Conservation (phyloP, 2,329 filamentous ascomycete genomes). For the Aspergillus transmontanensis region DNA sequence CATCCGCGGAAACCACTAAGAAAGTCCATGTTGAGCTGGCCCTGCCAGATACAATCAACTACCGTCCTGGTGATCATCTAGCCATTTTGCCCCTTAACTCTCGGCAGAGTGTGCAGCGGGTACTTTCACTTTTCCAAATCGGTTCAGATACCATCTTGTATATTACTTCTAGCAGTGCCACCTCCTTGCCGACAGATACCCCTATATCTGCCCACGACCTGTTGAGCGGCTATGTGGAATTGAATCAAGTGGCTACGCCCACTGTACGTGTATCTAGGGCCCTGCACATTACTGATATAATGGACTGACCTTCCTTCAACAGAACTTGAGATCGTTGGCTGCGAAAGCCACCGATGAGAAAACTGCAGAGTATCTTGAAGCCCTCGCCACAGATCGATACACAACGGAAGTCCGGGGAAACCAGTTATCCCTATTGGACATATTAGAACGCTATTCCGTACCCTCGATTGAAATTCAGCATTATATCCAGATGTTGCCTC, state of each 20-base stretch:
- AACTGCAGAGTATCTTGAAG: neutral
- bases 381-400: neutral
- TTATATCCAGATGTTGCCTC: neutral
- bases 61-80: no score
- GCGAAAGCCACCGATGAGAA: neutral
- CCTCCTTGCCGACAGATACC: no score
- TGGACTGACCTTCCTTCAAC: neutral
- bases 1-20: no score
- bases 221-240: neutral
- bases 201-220: neutral
- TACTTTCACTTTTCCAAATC: no score
- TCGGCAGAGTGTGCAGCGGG: no score
- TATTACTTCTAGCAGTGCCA: no score
- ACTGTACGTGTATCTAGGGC: neutral
- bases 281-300: neutral
- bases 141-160: no score
- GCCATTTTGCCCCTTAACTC: no score
- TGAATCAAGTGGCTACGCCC: conserved; percentile 29
- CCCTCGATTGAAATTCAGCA: neutral
- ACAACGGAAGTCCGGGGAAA: neutral
- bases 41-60: no score
- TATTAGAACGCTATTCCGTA: neutral
- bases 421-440: neutral
- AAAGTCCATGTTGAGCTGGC: no score
- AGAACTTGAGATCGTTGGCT: neutral